Base-by-base conservation (phyloP, 352 stramenopile genomes). In the Phytophthora fragariae region DNA sequence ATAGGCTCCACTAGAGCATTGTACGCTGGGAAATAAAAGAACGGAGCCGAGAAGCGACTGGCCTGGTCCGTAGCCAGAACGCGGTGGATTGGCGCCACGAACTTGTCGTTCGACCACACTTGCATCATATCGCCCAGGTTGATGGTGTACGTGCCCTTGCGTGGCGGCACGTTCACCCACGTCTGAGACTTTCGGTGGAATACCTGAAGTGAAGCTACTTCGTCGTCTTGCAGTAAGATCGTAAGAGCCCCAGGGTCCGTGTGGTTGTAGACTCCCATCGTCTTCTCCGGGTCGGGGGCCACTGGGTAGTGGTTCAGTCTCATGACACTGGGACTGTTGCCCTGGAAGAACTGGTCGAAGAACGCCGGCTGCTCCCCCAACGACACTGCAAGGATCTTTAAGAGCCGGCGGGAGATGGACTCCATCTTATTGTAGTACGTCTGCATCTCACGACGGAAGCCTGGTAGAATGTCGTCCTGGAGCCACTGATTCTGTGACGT, bases 271-370 rank as follows among this genome's bases (percentile, higher is more conserved):
- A 92, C 81, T 17, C 79, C 83, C 82, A 92, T 88, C 8, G 75
- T 75, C 27, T 75, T 82, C 52, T 75, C 75, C 12, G 80, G 80
- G 15, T 89, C 75, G 0, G 79, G 77, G 0, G 82, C 69, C 3
- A 89, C 66, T 2, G 94, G 96, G 76, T 98, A 99, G 74, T 97
- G 90, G 70, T 98, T 99, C 41, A 98, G 75, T 39, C 96, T 82
- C 65, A 98, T 68, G 68, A 97, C 97, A 50, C 85, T 97, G 21
- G 92, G 97, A 75, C 98, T 96, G 47, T 74, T 70, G 3, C 60
- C 75, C 11, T 78, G 73, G 61, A 89, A 93, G 56, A 90, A 92
- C 57, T 88, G 73, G 61, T 92, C 82, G 24, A 93, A 85, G 65
- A 89, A 89, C 29, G 75, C 75, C 3, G 76, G 56, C 8, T 79